Evolutionary conservation across 73 alveolate species (phyloP), one percentile per base, ranked within the genome.

Genomic region (Blepharisma stoltei): DNA sequence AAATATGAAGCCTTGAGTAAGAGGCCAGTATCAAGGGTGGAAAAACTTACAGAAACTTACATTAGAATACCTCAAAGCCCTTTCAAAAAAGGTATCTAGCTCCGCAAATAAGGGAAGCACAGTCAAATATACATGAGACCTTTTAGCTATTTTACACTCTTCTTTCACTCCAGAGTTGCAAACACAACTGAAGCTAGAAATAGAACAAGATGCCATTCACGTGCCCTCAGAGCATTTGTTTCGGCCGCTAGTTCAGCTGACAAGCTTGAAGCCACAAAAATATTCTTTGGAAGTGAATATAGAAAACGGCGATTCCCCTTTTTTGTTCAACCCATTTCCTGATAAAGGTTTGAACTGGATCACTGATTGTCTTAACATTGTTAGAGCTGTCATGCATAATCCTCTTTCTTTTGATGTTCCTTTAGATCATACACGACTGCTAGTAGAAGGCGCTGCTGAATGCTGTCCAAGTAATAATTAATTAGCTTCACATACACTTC

Each of bases 361-460:
- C 23, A 60, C 14, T 8, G 46, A 25, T 18, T 14, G 73, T 60
- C n/a, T 60, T 20, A n/a, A 60, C 23, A 14, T 9, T n/a, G 73
- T 60, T 1, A 14, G 14, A 14, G 73, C 45, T 25, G 73, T 60
- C 23, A 25, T 60, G 38, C 73, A 60, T 8, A n/a, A 60, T 60
- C 14, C 14, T 8, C 73, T 60, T 60, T 60, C 73, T n/a, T 60
- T 25, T 60, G 23, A 25, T 25, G n/a, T 60, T 18, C 73, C 14
- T 60, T 8, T 60, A 20, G 73, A 60, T 8, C 73, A 60, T 14
- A 60, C 73, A 14, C 14, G 23, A 25, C 45, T 60, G 3, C 14
- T 60, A 14, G 73, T 60, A 20, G 73, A 60, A 60, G 73, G 73
- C 46, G 73, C 14, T n/a, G 73, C 73, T 20, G 73, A 60, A 38